Base-by-base conservation (phyloP, 75 land plant species). In the Larix kaempferi region DNA sequence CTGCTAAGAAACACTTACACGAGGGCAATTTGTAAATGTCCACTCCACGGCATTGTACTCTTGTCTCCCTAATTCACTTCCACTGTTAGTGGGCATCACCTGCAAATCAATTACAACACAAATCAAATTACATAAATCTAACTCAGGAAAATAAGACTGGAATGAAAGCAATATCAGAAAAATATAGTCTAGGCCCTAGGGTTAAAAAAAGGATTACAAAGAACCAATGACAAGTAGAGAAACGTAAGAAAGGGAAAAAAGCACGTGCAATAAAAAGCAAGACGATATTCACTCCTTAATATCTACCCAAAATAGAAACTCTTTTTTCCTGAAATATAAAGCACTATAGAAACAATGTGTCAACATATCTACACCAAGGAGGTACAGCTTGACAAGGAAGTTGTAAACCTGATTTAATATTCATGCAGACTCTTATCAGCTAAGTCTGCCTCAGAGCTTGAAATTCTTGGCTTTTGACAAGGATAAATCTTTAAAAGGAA, bases 41-140 rank as follows among this genome's bases (percentile, higher is more conserved):
- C 75, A 73, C 0, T 73, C 57, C 44, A 73, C 57, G 11, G 75
- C 57, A 73, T 73, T 73, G 57, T 52, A 25, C 35, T 73, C 75
- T 73, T 52, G 35, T 73, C 35, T 73, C 75, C 33, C 44, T 55
- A 55, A 55, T 55, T 25, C 75, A 55, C 33, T 55, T 57, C 29
- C 57, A 55, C 14, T 5, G 26, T 25, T 55, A 25, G 5, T 73
- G 14, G 39, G 52, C 26, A 12, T 73, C 75, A 73, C 75, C 75
- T 73, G 29, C 39, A 67, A 37, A 7, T 21, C 12, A 67, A 37
- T 19, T 39, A 17, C 14, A 19, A 37, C 44, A 67, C 19, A 67
- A 66, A 35, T 37, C 8, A 37, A 49, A 37, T 37, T 66, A 16
- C 6, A 37, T 35, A 37, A 37, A 66, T 29, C 10, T 37, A n/a